Conservation (phyloP, 2,329 filamentous ascomycete species). For the Orbilia quercus region DNA sequence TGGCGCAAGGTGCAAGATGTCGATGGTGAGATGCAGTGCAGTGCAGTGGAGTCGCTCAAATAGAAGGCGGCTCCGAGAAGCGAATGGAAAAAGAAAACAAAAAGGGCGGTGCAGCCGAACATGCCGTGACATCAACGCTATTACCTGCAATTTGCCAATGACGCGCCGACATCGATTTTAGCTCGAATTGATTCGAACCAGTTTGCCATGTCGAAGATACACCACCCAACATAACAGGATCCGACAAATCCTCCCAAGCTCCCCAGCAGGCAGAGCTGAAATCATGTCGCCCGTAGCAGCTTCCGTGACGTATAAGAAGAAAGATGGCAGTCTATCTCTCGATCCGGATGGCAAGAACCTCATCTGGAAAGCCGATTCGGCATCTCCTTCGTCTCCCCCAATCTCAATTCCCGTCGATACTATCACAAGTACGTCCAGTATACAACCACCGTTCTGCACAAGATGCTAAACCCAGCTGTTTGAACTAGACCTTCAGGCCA, state of each 20-base stretch:
- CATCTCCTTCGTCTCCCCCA: conserved; percentile 67
- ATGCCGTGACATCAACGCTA: too few species aligned
- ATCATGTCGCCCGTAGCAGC: conserved; percentile 73
- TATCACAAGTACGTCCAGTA: conserved; percentile 78
- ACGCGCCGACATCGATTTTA: too few species aligned
- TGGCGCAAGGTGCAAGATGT: too few species aligned
- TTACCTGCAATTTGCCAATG: too few species aligned
- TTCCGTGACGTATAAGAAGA: conserved; percentile 89
- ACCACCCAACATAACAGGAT: too few species aligned
- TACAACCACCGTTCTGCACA: conserved; percentile 61
- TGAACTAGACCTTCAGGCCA: conserved; percentile 82
- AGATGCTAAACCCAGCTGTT: neutral
- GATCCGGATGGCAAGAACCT: conserved; percentile 78
- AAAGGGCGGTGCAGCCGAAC: neutral
- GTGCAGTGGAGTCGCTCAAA: neutral
- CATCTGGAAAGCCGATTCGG: conserved; percentile 77
- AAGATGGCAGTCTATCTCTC: conserved; percentile 84
- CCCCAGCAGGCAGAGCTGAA: neutral
- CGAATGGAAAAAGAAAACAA: neutral
- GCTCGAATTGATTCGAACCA: too few species aligned
- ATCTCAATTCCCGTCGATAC: conserved; percentile 78
- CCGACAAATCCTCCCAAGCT: neutral
- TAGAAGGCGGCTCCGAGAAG: neutral
- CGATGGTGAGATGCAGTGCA: neutral
- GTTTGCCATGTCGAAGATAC: too few species aligned